Base-by-base conservation (phyloP, 495 filamentous ascomycete genomes). In the Hyaloscypha variabilis region DNA sequence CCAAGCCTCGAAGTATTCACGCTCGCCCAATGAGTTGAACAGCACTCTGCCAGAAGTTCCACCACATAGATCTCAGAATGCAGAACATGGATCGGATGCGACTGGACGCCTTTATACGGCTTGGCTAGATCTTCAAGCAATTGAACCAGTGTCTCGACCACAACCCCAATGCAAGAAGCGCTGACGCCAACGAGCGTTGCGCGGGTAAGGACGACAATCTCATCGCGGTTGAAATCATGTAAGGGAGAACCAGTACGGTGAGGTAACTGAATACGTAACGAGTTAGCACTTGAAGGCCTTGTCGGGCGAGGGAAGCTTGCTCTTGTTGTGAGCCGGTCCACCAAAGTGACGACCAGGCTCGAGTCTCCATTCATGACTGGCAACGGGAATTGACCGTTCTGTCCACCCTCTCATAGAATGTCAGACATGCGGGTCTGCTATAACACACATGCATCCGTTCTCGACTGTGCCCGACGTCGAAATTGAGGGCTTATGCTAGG, bases 11-110 rank as follows among this genome's bases (percentile, higher is more conserved):
- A 36, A 23, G 71, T 69, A 52, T 78, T 74, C 28, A 81, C 63
- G 34, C 76, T 72, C 39, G 81, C 73, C 85, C 85, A 88, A 70
- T 87, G 78, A 53, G 81, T 82, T 50, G 79, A 78, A 69, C 85
- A 87, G 71, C 87, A 89, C 71, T 89, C 87, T 68, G 87, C 85
- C 55, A 87, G 79, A 50, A 89, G 77, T 64, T 83, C 81, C 65
- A 89, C 75, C 28, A 87, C 73, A 71, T 86, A 87, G 59, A 85
- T 76, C 68, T 88, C 86, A 25, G 87, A 86, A 52, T 85, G 77
- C 34, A 86, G 75, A 19, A 88, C 78, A 58, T 85, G 81, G 65
- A 80, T 73, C 51, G 85, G 81, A 69, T 83, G 78, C 61, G 76
- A 69, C 52, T 79, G 64, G 60, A 79, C 69, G 62, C 65, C 69